A percentile compares a stretch with the other conserved stretches of the same genome.
phyloP scores from a whole-genome alignment of 179 eudicot species.

The Nepenthes alata region DNA sequence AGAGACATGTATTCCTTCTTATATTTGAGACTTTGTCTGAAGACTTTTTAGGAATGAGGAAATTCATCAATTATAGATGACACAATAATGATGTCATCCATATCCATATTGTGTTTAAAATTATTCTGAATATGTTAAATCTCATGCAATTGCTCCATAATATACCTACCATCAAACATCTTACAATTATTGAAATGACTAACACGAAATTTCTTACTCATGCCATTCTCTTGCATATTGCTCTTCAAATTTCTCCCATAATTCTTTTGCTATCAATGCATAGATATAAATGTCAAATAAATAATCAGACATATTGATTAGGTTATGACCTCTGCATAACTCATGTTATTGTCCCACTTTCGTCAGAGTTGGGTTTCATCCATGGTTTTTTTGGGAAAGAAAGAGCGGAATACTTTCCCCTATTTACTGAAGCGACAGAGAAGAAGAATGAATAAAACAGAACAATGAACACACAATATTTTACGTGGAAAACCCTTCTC shows the following conservation, averaged over 20 bases:
- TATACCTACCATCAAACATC: background rate
- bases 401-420: too few relatives aligned
- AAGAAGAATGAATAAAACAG: too few relatives aligned
- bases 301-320: background rate
- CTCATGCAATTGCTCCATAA: conserved; percentile 4
- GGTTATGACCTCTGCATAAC: too few relatives aligned
- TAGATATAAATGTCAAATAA: background rate
- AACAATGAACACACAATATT: too few relatives aligned
- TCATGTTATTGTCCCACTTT: background rate
- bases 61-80: background rate
- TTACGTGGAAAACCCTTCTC: too few relatives aligned
- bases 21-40: background rate
- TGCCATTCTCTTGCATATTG: background rate
- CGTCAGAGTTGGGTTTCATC: background rate
- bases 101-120: background rate
- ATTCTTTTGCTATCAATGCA: background rate
- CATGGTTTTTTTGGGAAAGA: too few relatives aligned
- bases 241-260: background rate
- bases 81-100: too few relatives aligned
- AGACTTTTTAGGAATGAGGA: background rate
- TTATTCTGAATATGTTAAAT: background rate
- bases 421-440: too few relatives aligned
- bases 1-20: background rate
- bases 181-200: background rate
- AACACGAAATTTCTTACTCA: too few relatives aligned